These are phyloP conservation scores for Ganoderma meredithae DNA, from an alignment of 1,284 basidiomycete genomes.

Conservation along the genomic window DNA sequence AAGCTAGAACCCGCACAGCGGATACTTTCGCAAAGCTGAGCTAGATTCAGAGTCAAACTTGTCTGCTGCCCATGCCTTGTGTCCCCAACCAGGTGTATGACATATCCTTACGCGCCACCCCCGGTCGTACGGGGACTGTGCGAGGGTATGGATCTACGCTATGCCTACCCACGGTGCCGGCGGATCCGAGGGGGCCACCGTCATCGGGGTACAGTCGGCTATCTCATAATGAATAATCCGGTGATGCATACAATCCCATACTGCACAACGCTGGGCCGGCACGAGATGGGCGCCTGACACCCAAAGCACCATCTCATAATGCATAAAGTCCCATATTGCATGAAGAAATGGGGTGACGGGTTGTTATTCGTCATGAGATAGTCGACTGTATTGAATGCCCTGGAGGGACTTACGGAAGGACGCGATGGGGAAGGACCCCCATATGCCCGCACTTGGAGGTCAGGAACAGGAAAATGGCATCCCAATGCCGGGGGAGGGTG, in stretches of 20 bases:
- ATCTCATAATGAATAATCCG: too few relatives aligned
- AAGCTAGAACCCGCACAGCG: neutral
- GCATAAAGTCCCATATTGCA: too few relatives aligned
- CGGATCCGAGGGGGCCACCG: neutral
- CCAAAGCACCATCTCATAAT: too few relatives aligned
- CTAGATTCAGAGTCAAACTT: neutral
- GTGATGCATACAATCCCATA: too few relatives aligned
- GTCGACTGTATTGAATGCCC: neutral
- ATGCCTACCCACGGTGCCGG: neutral
- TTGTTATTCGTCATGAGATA: too few relatives aligned
- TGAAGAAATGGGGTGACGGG: too few relatives aligned
- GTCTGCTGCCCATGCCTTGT: neutral
- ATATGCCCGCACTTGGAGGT: neutral
- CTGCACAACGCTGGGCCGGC: too few relatives aligned
- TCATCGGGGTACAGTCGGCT: too few relatives aligned
- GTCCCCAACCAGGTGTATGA: neutral
- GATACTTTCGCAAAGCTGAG: neutral
- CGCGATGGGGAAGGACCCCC: neutral
- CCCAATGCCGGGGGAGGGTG: neutral
- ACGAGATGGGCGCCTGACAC: too few relatives aligned
- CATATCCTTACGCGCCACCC: neutral
- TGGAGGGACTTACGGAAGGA: constrained; percentile 1
- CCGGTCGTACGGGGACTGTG: neutral
- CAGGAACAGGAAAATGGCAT: neutral
- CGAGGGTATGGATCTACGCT: neutral